Percentiles rank a stretch among this genome's conserved stretches.
Evolutionary conservation across 2,329 filamentous ascomycete genomes (phyloP).

Genomic region (Ambrosiella xylebori): DNA sequence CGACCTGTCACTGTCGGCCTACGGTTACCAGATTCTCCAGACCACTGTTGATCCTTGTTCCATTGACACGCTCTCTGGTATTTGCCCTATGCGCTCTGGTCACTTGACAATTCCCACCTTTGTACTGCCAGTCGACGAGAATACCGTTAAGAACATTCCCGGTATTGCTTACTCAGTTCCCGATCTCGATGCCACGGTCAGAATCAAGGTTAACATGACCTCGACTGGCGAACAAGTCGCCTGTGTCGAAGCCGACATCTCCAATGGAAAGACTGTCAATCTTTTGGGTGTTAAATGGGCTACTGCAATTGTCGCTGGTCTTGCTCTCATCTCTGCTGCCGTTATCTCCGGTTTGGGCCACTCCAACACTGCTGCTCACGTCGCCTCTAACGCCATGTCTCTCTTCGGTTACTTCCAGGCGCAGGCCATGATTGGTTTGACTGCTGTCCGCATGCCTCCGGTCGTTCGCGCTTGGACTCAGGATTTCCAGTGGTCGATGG

Average conservation of each 20-base stretch:
- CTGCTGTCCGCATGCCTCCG: slow-evolving; percentile 63
- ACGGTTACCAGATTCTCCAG: slow-evolving; percentile 58
- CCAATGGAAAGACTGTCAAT: slow-evolving; percentile 85
- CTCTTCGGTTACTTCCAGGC: slow-evolving; percentile 90
- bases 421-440: slow-evolving; percentile 80
- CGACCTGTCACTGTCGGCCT: slow-evolving; percentile 59
- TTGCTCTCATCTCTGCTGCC: slow-evolving; percentile 70
- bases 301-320: slow-evolving; percentile 70
- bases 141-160: slow-evolving; percentile 50
- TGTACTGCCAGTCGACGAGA: slow-evolving; percentile 40
- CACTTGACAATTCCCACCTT: slow-evolving; percentile 56
- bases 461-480: slow-evolving; percentile 89
- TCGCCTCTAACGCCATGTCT: slow-evolving; percentile 85
- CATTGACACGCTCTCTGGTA: slow-evolving; percentile 42
- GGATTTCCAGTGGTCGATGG: slow-evolving; percentile 97
- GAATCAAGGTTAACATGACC: slow-evolving; percentile 61
- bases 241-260: slow-evolving; percentile 74
- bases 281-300: slow-evolving; percentile 78
- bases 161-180: slow-evolving; percentile 77
- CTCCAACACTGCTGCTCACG: slow-evolving; percentile 84
- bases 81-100: slow-evolving; percentile 72
- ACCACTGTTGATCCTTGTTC: slow-evolving; percentile 60
- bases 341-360: slow-evolving; percentile 81
- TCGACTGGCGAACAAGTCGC: slow-evolving; percentile 47
- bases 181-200: slow-evolving; percentile 75